Conservation (phyloP, 768 basidiomycete genomes). For the Pleurotus salmoneostramineus region DNA sequence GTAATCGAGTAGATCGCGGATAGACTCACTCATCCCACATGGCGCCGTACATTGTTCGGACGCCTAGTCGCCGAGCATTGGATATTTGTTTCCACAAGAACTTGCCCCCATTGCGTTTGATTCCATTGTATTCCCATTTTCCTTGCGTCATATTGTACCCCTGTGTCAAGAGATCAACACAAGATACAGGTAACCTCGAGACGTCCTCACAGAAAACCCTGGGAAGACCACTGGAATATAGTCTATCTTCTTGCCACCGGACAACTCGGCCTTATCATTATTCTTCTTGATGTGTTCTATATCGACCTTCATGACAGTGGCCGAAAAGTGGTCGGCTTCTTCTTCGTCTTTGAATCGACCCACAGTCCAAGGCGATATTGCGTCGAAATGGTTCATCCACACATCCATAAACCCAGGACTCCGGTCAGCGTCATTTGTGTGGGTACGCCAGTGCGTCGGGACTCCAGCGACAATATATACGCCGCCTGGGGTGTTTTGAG, state of each 20-base stretch:
- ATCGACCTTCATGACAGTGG: constrained; percentile 61
- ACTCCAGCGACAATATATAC: constrained; percentile 70
- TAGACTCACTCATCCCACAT: constrained; percentile 84
- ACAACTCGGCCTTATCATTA: constrained; percentile 31
- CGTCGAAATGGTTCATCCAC: constrained; percentile 77
- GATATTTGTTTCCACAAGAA: constrained; percentile 80
- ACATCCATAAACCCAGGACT: constrained; percentile 63
- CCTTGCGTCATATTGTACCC: constrained; percentile 71
- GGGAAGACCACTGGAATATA: constrained; percentile 85
- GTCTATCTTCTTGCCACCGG: constrained; percentile 51
- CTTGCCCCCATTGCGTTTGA: constrained; percentile 65
- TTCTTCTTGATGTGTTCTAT: constrained; percentile 51
- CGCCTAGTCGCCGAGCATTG: constrained; percentile 60
- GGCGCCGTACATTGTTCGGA: constrained; percentile 69
- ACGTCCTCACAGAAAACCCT: constrained; percentile 67
- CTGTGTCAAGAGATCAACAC: constrained; percentile 28
- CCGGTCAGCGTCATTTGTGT: constrained; percentile 63
- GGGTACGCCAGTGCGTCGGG: constrained; percentile 74
- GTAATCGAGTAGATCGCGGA: neutral
- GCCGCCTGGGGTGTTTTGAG: constrained; percentile 64
- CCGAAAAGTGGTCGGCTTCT: constrained; percentile 61
- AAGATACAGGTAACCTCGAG: too few relatives aligned
- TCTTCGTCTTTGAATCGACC: constrained; percentile 61
- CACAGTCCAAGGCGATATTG: constrained; percentile 81
- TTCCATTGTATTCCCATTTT: constrained; percentile 69